phyloP scores from a whole-genome alignment of 139 green algal genomes.

The Chloropicon primus region DNA sequence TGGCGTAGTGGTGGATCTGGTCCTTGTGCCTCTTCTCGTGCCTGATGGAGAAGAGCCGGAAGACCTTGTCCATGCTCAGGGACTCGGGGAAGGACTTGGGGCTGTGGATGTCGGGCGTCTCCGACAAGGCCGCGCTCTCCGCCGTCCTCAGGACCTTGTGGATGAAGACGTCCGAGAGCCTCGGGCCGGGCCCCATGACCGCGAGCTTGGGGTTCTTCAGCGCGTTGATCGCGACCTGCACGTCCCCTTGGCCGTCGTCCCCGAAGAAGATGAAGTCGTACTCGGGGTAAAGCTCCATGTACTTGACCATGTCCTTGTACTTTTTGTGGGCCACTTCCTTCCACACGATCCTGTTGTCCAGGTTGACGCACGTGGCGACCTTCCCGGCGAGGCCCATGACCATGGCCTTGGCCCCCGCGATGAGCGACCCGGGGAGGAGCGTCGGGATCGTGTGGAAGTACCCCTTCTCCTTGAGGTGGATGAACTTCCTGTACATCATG shows the following conservation, averaged over 20 bases:
- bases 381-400: background rate
- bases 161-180: background rate
- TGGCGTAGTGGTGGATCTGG: background rate
- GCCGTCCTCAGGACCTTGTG: background rate
- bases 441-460: background rate
- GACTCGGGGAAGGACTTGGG: background rate
- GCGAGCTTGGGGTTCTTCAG: background rate
- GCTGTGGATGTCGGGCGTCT: background rate
- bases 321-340: background rate
- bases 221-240: slow-evolving; percentile 24
- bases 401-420: background rate
- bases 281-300: slow-evolving; percentile 40
- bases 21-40: background rate
- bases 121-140: too few relatives aligned
- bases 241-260: slow-evolving; percentile 51
- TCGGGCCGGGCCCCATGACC: background rate
- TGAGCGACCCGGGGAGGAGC: background rate
- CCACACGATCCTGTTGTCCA: background rate
- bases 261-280: slow-evolving; percentile 40
- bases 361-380: background rate
- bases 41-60: background rate
- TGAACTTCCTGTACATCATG: background rate
- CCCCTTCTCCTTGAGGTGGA: background rate
- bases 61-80: background rate
- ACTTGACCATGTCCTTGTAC: slow-evolving; percentile 12